A percentile compares a stretch with the other conserved stretches of the same genome.
These are phyloP conservation scores for Pseudopithomyces chartarum DNA, from an alignment of 2,329 filamentous ascomycete genomes.

Conservation along the genomic window DNA sequence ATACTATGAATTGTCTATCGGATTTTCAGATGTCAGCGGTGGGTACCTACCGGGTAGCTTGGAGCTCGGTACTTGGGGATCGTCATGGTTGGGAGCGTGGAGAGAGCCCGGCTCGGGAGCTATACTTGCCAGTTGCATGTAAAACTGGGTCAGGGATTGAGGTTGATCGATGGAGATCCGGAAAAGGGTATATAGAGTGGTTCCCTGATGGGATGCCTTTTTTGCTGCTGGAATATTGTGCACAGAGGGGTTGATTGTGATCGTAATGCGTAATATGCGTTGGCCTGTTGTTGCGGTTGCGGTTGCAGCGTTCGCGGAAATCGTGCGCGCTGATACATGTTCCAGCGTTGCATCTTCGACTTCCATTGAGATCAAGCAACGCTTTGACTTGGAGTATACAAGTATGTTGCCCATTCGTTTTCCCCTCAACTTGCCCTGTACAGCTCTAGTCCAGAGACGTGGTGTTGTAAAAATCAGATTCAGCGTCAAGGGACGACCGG, in stretches of 20 bases:
- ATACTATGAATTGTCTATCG: no score
- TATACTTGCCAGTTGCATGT: no score
- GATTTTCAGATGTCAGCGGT: no score
- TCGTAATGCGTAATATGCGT: constrained; percentile 1
- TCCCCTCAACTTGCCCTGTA: no score
- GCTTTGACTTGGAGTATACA: constrained; percentile 16
- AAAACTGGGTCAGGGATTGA: no score
- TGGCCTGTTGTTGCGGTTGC: not conserved
- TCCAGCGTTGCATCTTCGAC: constrained; percentile 15
- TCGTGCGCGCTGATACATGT: constrained; percentile 19
- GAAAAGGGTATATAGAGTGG: not conserved
- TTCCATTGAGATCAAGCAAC: constrained; percentile 16
- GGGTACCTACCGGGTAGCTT: no score
- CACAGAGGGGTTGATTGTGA: not conserved
- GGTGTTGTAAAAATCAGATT: no score
- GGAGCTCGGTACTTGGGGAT: no score
- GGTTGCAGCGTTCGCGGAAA: not conserved
- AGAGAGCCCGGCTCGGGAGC: no score
- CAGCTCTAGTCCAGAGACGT: no score
- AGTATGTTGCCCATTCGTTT: not conserved
- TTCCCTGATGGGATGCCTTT: not conserved
- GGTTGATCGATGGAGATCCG: not conserved
- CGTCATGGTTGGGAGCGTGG: no score
- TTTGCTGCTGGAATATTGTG: not conserved
- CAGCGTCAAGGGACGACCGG: no score